Evolutionary conservation across 2,329 filamentous ascomycete genomes (phyloP).

Genomic region (Neoarthrinium moseri): DNA sequence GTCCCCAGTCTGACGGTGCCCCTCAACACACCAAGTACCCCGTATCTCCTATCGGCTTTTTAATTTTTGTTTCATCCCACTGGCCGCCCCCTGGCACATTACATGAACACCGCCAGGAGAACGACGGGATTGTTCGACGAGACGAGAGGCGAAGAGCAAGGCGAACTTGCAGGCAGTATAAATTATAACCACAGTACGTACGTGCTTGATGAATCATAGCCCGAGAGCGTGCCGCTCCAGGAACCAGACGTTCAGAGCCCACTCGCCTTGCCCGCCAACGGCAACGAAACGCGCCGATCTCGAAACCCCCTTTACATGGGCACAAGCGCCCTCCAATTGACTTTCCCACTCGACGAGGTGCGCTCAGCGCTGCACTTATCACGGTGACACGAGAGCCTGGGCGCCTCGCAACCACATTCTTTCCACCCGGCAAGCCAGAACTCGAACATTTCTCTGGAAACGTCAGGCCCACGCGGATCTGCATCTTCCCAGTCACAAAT

Average conservation of each 20-base stretch:
- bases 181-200: too few relatives aligned
- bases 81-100: neutral
- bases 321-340: neutral
- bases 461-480: neutral
- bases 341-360: neutral
- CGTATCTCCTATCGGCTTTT: too few relatives aligned
- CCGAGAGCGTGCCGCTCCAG: too few relatives aligned
- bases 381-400: neutral
- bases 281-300: constrained; percentile 8
- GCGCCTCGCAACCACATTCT: neutral
- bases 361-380: neutral
- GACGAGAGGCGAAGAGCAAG: neutral
- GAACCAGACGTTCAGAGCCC: too few relatives aligned
- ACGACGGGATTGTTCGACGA: too few relatives aligned
- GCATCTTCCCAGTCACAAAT: neutral
- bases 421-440: neutral
- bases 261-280: constrained; percentile 1
- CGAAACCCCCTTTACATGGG: constrained; percentile 6
- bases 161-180: too few relatives aligned
- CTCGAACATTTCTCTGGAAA: neutral
- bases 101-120: too few relatives aligned
- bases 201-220: too few relatives aligned
- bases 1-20: too few relatives aligned
- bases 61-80: too few relatives aligned
- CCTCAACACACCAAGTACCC: too few relatives aligned